Conservation (phyloP, 2,329 filamentous ascomycete genomes). For the Coleophoma cylindrospora region DNA sequence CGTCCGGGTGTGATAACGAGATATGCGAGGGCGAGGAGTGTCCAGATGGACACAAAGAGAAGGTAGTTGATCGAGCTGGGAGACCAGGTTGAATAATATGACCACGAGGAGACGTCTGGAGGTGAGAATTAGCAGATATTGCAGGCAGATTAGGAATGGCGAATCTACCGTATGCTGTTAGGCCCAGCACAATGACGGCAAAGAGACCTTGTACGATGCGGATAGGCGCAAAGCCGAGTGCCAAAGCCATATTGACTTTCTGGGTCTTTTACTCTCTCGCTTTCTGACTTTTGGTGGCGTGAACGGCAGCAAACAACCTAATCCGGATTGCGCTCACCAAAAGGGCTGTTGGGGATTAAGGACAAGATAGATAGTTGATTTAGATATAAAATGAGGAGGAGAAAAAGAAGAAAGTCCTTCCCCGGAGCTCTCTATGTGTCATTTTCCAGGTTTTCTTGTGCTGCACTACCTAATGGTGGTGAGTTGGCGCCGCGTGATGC, state of each 20-base stretch:
- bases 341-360: too few relatives aligned
- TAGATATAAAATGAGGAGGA: too few relatives aligned
- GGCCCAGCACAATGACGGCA: slow-evolving; percentile 67
- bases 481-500: too few relatives aligned
- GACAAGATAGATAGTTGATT: too few relatives aligned
- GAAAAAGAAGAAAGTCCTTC: too few relatives aligned
- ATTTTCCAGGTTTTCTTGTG: too few relatives aligned
- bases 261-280: background rate
- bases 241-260: slow-evolving; percentile 40
- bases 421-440: too few relatives aligned
- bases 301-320: too few relatives aligned
- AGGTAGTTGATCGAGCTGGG: slow-evolving; percentile 68
- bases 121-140: background rate
- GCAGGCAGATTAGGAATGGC: slow-evolving; percentile 2
- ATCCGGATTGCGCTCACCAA: too few relatives aligned
- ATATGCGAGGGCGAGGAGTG: slow-evolving; percentile 65
- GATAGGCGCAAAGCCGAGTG: slow-evolving; percentile 50
- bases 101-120: slow-evolving; percentile 49
- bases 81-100: slow-evolving; percentile 28
- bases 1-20: slow-evolving; percentile 63
- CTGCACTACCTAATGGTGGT: too few relatives aligned
- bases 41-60: slow-evolving; percentile 76
- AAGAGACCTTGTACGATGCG: slow-evolving; percentile 65
- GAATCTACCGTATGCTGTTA: slow-evolving; percentile 66
- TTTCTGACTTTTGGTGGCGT: too few relatives aligned